phyloP scores from a whole-genome alignment of 208 protist species.

The Blechomonas ayalai region DNA sequence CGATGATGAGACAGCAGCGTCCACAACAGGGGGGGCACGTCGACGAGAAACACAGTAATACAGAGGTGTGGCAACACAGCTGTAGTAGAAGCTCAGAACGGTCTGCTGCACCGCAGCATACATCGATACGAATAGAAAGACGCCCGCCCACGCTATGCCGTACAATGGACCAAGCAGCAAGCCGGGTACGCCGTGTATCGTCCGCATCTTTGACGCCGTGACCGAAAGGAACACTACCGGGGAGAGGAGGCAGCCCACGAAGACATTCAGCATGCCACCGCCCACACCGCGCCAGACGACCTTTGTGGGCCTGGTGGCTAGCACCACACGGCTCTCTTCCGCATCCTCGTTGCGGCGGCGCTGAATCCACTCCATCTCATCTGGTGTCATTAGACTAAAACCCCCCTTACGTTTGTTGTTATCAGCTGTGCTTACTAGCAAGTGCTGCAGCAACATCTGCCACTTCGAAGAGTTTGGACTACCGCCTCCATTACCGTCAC shows the following conservation, averaged over 20 bases:
- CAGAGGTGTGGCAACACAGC: slow-evolving; percentile 21
- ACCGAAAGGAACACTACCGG: slow-evolving; percentile 61
- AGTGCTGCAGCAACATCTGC: too few relatives aligned
- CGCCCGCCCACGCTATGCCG: slow-evolving; percentile 38
- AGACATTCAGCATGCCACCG: slow-evolving; percentile 41
- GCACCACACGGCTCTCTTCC: slow-evolving; percentile 62
- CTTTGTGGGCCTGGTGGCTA: slow-evolving; percentile 49
- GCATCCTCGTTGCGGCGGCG: slow-evolving; percentile 38
- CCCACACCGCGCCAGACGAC: slow-evolving; percentile 34
- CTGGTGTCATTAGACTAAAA: slow-evolving; percentile 62
- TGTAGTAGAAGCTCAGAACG: slow-evolving; percentile 36
- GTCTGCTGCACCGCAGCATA: slow-evolving; percentile 75
- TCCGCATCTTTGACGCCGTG: slow-evolving; percentile 41
- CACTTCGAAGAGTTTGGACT: background rate
- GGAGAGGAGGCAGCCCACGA: slow-evolving; percentile 36
- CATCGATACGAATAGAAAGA: slow-evolving; percentile 46
- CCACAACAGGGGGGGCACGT: slow-evolving; percentile 12
- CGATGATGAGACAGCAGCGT: background rate
- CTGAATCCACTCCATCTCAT: slow-evolving; percentile 59
- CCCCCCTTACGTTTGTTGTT: slow-evolving; percentile 6
- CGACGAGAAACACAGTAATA: slow-evolving; percentile 41
- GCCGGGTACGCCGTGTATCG: slow-evolving; percentile 2
- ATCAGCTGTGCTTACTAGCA: too few relatives aligned
- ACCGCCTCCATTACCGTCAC: background rate
- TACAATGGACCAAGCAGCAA: slow-evolving; percentile 34